These are phyloP conservation scores for Saccharomyces paradoxus DNA, from an alignment of 805 yeast species.

Conservation along the genomic window DNA sequence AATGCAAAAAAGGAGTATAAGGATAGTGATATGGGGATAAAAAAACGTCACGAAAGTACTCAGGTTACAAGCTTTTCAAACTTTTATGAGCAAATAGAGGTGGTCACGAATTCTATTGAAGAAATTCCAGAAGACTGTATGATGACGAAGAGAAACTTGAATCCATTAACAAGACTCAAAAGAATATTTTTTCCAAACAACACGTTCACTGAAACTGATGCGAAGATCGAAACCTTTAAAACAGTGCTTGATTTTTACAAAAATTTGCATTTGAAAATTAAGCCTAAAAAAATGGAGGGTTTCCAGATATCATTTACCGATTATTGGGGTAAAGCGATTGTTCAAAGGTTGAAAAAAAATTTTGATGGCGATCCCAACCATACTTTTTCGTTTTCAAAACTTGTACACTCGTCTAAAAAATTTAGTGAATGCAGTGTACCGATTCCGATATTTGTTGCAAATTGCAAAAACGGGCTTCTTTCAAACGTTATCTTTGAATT, in stretches of 20 bases:
- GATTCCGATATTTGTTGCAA: slow-evolving; percentile 42
- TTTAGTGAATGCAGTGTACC: slow-evolving; percentile 36
- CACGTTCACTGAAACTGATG: slow-evolving; percentile 6
- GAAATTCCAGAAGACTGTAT: neutral
- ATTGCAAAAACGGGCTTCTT: slow-evolving; percentile 33
- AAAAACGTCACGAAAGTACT: neutral
- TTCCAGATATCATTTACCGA: slow-evolving; percentile 54
- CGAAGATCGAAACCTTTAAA: slow-evolving; percentile 19
- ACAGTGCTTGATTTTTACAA: slow-evolving; percentile 40
- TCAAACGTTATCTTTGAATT: slow-evolving; percentile 42
- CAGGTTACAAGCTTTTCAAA: slow-evolving; percentile 9
- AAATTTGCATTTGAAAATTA: slow-evolving; percentile 45
- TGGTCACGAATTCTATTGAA: slow-evolving; percentile 6
- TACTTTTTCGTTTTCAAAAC: slow-evolving; percentile 30
- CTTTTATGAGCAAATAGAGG: slow-evolving; percentile 17
- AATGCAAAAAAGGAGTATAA: neutral
- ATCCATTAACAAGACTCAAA: slow-evolving; percentile 9
- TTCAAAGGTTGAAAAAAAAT: slow-evolving; percentile 30
- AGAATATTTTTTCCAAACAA: slow-evolving; percentile 11
- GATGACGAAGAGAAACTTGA: slow-evolving; percentile 10
- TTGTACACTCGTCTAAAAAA: slow-evolving; percentile 22
- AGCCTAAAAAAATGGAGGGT: slow-evolving; percentile 45
- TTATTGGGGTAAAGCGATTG: slow-evolving; percentile 60
- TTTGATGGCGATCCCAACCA: slow-evolving; percentile 34
- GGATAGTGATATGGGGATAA: neutral